Percentiles rank a stretch among this genome's conserved stretches.
Conservation (phyloP, 257 asterid species). For the Solanum virginianum region DNA sequence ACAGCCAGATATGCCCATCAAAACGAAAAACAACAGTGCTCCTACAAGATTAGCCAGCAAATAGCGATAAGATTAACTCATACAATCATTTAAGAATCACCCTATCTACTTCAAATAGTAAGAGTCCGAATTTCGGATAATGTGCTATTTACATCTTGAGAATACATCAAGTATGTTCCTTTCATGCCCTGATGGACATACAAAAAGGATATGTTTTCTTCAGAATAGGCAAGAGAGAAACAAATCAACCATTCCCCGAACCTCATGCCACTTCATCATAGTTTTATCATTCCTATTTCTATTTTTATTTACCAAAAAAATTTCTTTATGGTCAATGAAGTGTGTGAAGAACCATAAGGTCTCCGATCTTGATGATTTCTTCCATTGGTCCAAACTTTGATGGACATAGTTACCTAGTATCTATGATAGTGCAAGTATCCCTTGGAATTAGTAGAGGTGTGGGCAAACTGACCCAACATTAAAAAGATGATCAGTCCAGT, state of each 20-base stretch:
- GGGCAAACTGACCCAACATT: background rate
- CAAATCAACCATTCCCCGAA: background rate
- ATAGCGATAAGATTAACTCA: background rate
- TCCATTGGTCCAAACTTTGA: background rate
- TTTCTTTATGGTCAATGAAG: background rate
- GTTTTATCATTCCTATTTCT: background rate
- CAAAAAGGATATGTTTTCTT: background rate
- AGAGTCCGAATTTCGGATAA: background rate
- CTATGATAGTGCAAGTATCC: background rate
- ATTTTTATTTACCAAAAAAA: background rate
- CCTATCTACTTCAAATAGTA: background rate
- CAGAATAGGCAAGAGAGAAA: background rate
- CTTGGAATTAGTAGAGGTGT: background rate
- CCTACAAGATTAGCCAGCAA: slow-evolving; percentile 31
- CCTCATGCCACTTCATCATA: background rate
- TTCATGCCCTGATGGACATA: background rate
- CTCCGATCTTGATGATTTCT: background rate
- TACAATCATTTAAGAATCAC: background rate
- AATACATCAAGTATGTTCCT: background rate
- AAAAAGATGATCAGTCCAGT: background rate
- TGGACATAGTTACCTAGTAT: background rate
- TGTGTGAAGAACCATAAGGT: background rate
- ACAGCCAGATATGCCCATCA: slow-evolving; percentile 89
- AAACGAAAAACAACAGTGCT: slow-evolving; percentile 74
- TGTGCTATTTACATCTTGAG: background rate